Base-by-base conservation (phyloP, 176 grass and related monocot species). In the Carex pumila region DNA sequence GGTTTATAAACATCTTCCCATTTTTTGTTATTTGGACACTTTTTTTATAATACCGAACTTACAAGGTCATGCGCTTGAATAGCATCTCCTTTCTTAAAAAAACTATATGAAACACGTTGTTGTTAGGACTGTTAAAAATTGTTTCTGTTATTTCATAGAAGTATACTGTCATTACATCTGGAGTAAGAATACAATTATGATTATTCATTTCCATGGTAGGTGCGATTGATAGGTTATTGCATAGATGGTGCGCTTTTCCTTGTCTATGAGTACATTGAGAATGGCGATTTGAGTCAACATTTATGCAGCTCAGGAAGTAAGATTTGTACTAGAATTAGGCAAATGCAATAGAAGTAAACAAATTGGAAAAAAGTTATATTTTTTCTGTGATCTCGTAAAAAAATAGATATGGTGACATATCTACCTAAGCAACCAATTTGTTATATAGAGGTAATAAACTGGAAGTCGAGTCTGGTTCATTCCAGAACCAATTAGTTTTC, bases 221-320 rank as follows among this genome's bases (percentile, higher is more conserved):
- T 95, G 77, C 93, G 88, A 1, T 90, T 98, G 68, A 93, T 98
- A 90, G 96, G 96, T 62, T 98, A 92, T 85, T 95, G 96, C 76
- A 98, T 50, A 7, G 88, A 98, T 83, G 84, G 84, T 61, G 92
- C 91, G 29, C 90, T 98, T 79, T 98, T 98, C 81, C 93, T 98
- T 87, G 89, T 98, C 12, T 95, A 98, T 14, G 96, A 98, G 83
- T 98, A 45, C 63, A 95, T 98, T 7, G 93, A 98, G 65, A 98
- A 98, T 87, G 93, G 96, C 12, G 92, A 95, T 70, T 81, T 98
- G 86, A 89, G 93, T 77, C 91, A 98, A 78, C 96, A 89, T 87
- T 89, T 98, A 25, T 25, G 36, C 88, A 25, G 80, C 83, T 88
- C 90, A 85, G 93, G 96, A 95, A 95, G 68, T 41, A 17, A 84